phyloP scores from a whole-genome alignment of 1,284 basidiomycete genomes.

The Ustilago sp. region DNA sequence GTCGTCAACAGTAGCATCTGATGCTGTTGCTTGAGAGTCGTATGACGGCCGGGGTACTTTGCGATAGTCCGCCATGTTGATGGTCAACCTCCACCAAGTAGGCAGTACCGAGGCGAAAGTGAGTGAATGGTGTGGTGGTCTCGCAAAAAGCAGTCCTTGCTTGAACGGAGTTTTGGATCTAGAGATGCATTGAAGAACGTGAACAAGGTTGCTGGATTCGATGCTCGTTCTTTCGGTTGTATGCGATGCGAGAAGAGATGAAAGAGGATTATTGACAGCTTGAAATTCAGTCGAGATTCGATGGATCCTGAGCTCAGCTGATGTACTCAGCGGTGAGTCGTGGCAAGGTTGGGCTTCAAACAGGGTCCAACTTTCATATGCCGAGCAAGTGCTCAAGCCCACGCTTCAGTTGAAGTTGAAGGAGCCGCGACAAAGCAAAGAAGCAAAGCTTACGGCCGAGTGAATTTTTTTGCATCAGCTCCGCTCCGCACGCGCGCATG shows the following conservation, averaged over 20 bases:
- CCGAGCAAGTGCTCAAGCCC: slow-evolving; percentile 6
- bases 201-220: not conserved
- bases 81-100: not conserved
- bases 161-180: not conserved
- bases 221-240: not conserved
- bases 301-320: not conserved
- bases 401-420: not conserved
- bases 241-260: not conserved
- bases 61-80: slow-evolving; percentile 5
- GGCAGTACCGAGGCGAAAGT: not conserved
- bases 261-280: not conserved
- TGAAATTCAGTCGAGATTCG: not conserved
- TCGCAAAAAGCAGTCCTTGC: not conserved
- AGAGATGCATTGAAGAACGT: not conserved
- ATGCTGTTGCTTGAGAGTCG: slow-evolving; percentile 52
- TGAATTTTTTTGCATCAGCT: no score
- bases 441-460: no score
- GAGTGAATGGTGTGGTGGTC: not conserved
- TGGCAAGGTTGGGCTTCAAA: not conserved
- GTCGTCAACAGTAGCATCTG: slow-evolving; percentile 45
- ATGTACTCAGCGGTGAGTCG: not conserved
- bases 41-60: slow-evolving; percentile 30
- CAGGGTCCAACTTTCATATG: slow-evolving; percentile 7
- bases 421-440: no score
- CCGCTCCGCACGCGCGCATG: no score